A percentile compares a stretch with the other conserved stretches of the same genome.
phyloP scores from a whole-genome alignment of 2,329 filamentous ascomycete genomes.

The Pseudogymnoascus sp. region DNA sequence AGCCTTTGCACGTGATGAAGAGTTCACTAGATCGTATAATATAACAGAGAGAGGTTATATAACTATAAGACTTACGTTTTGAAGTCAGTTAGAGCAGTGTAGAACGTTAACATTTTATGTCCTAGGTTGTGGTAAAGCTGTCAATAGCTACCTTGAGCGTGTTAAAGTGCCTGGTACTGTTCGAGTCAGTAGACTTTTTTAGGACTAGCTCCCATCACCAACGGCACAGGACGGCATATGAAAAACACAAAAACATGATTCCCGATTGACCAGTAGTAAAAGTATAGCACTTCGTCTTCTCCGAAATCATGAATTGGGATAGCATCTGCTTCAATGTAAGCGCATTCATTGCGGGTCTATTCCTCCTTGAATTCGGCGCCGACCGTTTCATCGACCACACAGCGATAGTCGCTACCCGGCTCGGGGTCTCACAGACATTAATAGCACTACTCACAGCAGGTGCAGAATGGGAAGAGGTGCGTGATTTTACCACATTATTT shows the following conservation, averaged over 20 bases:
- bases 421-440: conserved; percentile 38
- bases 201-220: not conserved
- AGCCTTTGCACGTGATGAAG: not conserved
- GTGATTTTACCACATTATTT: conserved; percentile 3
- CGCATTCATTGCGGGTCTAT: conserved; percentile 36
- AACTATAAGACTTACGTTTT: not conserved
- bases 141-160: not conserved
- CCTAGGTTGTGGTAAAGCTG: not conserved
- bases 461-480: conserved; percentile 48
- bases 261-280: not conserved
- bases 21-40: not conserved
- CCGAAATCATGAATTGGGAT: conserved; percentile 27
- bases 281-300: conserved; percentile 21
- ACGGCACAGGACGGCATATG: not conserved
- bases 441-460: conserved; percentile 45
- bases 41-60: not conserved
- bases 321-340: conserved; percentile 33
- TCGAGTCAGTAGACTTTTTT: not conserved
- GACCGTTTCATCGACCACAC: conserved; percentile 46
- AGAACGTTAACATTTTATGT: not conserved
- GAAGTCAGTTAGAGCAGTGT: not conserved
- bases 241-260: not conserved
- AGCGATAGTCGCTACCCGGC: conserved; percentile 36
- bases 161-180: not conserved
- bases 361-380: conserved; percentile 43